phyloP scores from a whole-genome alignment of 345 rosid species.

The Aurinia saxatilis region DNA sequence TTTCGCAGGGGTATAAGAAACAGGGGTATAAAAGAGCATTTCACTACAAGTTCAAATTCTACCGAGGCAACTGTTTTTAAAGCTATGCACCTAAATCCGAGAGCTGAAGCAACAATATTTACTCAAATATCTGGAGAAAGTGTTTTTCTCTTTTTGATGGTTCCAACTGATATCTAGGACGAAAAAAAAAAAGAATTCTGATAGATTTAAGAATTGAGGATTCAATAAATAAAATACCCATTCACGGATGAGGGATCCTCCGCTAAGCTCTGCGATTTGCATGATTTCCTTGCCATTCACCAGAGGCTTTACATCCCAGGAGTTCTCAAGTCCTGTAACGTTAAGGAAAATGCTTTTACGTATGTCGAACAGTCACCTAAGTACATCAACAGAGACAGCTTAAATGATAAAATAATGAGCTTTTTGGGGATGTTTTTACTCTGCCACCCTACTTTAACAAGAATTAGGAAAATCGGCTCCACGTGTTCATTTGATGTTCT shows the following conservation, averaged over 20 bases:
- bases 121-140: neutral
- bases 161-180: neutral
- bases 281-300: constrained; percentile 82
- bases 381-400: neutral
- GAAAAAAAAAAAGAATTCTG: neutral
- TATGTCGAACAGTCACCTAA: neutral
- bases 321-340: constrained; percentile 60
- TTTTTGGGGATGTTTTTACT: neutral
- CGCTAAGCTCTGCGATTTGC: constrained; percentile 65
- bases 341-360: neutral
- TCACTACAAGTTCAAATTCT: neutral
- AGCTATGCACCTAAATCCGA: neutral
- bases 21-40: neutral
- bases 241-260: constrained; percentile 74
- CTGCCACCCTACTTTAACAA: neutral
- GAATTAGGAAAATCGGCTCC: neutral
- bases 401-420: neutral
- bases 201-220: neutral
- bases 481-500: neutral
- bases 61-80: neutral
- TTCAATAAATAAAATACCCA: constrained; percentile 45
- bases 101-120: neutral
- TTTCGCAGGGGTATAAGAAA: neutral
- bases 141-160: neutral
- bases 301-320: constrained; percentile 79